phyloP scores from a whole-genome alignment of 768 basidiomycete genomes.

The Hygrophorus pudorinus region DNA sequence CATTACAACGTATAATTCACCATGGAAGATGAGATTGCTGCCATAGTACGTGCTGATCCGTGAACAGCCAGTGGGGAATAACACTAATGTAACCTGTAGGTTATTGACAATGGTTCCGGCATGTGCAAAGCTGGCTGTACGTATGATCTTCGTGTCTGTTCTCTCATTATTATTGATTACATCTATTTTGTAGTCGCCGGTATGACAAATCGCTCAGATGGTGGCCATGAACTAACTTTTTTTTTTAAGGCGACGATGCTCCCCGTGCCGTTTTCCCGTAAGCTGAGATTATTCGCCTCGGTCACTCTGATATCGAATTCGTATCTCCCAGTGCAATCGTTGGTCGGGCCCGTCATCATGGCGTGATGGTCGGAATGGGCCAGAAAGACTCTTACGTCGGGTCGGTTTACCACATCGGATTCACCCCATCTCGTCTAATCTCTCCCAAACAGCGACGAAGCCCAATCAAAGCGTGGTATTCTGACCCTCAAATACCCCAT shows the following conservation, averaged over 20 bases:
- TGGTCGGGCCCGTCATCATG: constrained; percentile 88
- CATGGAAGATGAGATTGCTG: constrained; percentile 63
- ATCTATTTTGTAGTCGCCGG: constrained; percentile 46
- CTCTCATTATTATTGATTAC: constrained; percentile 13
- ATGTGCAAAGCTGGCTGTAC: constrained; percentile 99
- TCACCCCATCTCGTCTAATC: constrained; percentile 9
- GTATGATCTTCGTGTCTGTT: constrained; percentile 23
- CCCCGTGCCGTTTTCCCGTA: constrained; percentile 94
- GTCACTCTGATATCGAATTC: constrained; percentile 3
- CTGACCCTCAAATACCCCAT: constrained; percentile 89
- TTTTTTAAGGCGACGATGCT: constrained; percentile 64
- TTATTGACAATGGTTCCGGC: constrained; percentile 92
- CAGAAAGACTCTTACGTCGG: constrained; percentile 96
- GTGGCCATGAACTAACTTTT: constrained; percentile 13
- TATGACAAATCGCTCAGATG: constrained; percentile 18
- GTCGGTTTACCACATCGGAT: constrained; percentile 30
- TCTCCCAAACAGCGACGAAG: constrained; percentile 56
- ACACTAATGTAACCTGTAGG: constrained; percentile 27
- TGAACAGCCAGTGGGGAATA: constrained; percentile 1
- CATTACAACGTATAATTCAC: constrained; percentile 9
- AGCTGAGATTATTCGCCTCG: constrained; percentile 22
- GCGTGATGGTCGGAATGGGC: constrained; percentile 96
- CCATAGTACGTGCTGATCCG: constrained; percentile 27
- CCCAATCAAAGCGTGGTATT: constrained; percentile 92
- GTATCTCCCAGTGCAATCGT: constrained; percentile 63